These are phyloP conservation scores for Tulasnella sp. DNA, from an alignment of 768 basidiomycete genomes.

Conservation along the genomic window DNA sequence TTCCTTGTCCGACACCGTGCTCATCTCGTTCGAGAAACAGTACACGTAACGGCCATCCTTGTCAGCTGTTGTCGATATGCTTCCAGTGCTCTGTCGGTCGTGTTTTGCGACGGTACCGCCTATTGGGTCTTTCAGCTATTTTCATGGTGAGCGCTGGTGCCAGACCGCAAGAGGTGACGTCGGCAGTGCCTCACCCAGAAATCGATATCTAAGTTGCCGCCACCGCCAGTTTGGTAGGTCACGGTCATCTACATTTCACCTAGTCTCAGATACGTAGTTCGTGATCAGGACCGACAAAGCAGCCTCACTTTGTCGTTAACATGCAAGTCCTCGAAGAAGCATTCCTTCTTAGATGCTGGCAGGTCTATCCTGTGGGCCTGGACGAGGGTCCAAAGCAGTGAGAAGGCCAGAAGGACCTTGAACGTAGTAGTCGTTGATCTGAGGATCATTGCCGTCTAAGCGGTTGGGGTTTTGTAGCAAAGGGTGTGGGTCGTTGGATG, in stretches of 20 bases:
- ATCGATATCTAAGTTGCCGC: constrained; percentile 96
- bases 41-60: constrained; percentile 89
- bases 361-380: constrained; percentile 51
- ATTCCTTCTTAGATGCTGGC: constrained; percentile 80
- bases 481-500: background rate
- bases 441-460: constrained; percentile 18
- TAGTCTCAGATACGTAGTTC: background rate
- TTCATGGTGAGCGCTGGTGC: background rate
- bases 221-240: constrained; percentile 97
- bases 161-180: background rate
- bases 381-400: constrained; percentile 11
- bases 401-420: constrained; percentile 20
- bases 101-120: constrained; percentile 70
- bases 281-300: background rate
- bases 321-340: constrained; percentile 95
- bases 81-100: constrained; percentile 85
- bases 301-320: constrained; percentile 76
- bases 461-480: constrained; percentile 16
- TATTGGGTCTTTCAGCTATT: constrained; percentile 77
- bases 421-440: background rate
- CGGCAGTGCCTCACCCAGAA: constrained; percentile 71
- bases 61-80: constrained; percentile 82
- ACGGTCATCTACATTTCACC: constrained; percentile 82
- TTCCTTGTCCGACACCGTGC: constrained; percentile 91
- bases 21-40: constrained; percentile 99